Percentiles rank a stretch among this genome's conserved stretches.
These are phyloP conservation scores for Phaffia rhodozyma DNA, from an alignment of 1,284 basidiomycete species.

Conservation along the genomic window DNA sequence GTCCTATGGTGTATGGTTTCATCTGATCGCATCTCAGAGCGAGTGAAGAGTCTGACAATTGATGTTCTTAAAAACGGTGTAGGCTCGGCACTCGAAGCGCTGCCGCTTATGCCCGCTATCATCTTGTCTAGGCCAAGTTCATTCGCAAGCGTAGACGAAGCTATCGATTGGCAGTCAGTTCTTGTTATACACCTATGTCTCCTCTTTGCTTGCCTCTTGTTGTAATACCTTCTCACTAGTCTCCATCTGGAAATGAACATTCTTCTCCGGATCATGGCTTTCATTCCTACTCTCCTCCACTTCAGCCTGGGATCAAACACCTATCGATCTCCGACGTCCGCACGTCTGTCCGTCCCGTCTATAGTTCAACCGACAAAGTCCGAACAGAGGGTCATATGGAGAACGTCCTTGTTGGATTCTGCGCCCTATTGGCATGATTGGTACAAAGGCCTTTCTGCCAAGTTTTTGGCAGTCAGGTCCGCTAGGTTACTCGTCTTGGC, in stretches of 20 bases:
- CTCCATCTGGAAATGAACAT: background rate
- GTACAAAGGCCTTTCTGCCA: constrained; percentile 70
- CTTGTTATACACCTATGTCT: background rate
- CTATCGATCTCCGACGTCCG: constrained; percentile 65
- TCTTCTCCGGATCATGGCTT: constrained; percentile 9
- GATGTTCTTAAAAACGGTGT: background rate
- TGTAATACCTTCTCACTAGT: constrained; percentile 7
- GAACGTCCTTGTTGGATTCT: constrained; percentile 69
- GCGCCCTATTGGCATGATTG: constrained; percentile 87
- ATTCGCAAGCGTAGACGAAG: constrained; percentile 70
- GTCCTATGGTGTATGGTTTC: constrained; percentile 12
- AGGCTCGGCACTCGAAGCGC: constrained; percentile 88
- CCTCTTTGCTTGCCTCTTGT: background rate
- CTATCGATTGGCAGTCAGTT: constrained; percentile 90
- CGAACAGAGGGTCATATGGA: constrained; percentile 51
- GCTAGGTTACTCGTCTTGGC: constrained; percentile 82
- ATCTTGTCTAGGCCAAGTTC: constrained; percentile 72
- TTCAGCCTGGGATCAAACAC: constrained; percentile 45
- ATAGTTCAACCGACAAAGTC: constrained; percentile 43
- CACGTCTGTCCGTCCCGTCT: constrained; percentile 70
- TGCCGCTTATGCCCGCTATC: constrained; percentile 79
- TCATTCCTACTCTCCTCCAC: constrained; percentile 7
- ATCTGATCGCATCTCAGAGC: background rate
- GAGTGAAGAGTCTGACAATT: background rate
- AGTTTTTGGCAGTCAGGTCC: constrained; percentile 62